Base-by-base conservation (phyloP, 768 basidiomycete species). In the Suillus subaureus region DNA sequence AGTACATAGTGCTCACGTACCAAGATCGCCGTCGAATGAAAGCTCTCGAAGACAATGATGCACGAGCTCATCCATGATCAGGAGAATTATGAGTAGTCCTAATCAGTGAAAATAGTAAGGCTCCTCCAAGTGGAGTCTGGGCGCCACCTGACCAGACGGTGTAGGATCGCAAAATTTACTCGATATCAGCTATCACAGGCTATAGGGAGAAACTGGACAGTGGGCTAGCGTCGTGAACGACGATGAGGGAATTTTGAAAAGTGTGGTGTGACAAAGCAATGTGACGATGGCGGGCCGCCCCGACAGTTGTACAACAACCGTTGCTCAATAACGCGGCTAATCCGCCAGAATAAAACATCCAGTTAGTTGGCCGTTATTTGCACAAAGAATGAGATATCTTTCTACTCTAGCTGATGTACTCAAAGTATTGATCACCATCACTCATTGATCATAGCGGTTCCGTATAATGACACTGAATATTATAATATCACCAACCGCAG, bases 1-100 rank as follows among this genome's bases (percentile, higher is more conserved):
- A 37, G 18, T 61, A 54, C 35, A 21, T 31, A 31, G 56, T 15
- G 40, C 31, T 33, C 13, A 85, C 90, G 81, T 76, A 96, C 94
- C 94, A 51, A 93, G 82, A 74, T 96, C 93, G 6, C 94, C 94
- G 71, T 96, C 94, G 77, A 95, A 96, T 6, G 95, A 87, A 37
- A 97, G 82, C 75, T 97, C 93, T 45, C 90, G 89, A 42, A 95
- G 83, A 73, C 91, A 91, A 74, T 94, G 89, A 72, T 90, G 89
- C 45, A 96, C 79, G 52, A 97, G 87, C 72, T 94, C 90, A 74
- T 96, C 94, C 90, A 96, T 94, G 26, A 31, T 60, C 40, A 42
- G 26, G 57, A 42, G 57, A 28, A 26, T 12, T 26, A 58, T 28
- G 40, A n/a, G 21, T 63, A 15, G 21, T 63, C 15, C 16, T 18